Evolutionary conservation across 192 early-diverging fungal species (phyloP), one percentile per base, ranked within the genome.

Genomic region (Coemansia sp.): DNA sequence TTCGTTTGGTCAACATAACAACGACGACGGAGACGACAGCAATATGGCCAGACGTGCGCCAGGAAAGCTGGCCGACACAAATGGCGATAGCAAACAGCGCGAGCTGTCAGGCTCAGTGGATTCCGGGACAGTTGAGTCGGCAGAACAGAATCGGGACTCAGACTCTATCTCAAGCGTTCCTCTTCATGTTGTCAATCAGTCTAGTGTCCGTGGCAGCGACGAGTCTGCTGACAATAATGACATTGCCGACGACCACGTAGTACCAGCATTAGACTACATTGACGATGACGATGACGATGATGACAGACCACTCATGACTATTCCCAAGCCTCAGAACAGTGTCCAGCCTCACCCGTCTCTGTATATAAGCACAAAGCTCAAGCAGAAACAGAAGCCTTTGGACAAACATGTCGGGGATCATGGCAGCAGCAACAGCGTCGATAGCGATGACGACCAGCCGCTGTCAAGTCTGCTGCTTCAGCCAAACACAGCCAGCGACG

Each of bases 361-460:
- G n/a, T 65, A 64, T 38, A 57, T 81, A 13, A 65, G 68, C 22
- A 68, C 72, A 4, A 51, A 46, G 5, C 38, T 16, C n/a, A 59
- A 40, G 5, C 57, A 56, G 51, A n/a, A 53, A n/a, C n/a, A n/a
- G n/a, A n/a, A n/a, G 20, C 51, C 16, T 53, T 17, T 17, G 13
- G 66, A n/a, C 53, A 16, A 40, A n/a, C 25, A 39, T 32, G 32
- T 19, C 11, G 49, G 62, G 50, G 58, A 64, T 1, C 63, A 71
- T 11, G 68, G 71, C 68, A 41, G 37, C 45, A 41, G 45, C 39
- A 45, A 32, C 14, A 44, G 66, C 56, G 55, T 59, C 9, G 67
- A 70, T 4, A 69, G 68, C 51, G 78, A 81, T 42, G 79, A 82
- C 63, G 74, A 76, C 65, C 79, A 70, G 68, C 79, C 79, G 16